Evolutionary conservation across 106 monocot genomes (phyloP), one percentile per base, ranked within the genome.

Genomic region (Gastrodia elata): DNA sequence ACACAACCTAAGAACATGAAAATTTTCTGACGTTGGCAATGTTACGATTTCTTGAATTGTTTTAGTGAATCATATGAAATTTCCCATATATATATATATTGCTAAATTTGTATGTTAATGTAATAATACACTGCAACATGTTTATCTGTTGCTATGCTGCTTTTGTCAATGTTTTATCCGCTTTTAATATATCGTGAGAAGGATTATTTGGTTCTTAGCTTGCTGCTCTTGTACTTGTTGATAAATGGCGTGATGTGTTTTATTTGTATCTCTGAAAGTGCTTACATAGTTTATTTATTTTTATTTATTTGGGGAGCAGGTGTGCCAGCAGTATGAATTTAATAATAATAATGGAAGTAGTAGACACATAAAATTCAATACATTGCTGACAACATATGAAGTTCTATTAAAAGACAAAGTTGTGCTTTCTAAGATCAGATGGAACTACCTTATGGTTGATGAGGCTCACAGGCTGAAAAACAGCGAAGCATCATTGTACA

Each of bases 381-480:
- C 91, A 52, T 74, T 98, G 67, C 75, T 98, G 71, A 93, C 93
- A n/a, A 98, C 97, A 78, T 98, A 98, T 83, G 97, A 98, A 87
- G 93, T 98, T 57, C 83, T 98, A 71, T 74, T 98, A 71, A 98
- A 98, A 75, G 97, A 98, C 72, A 98, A 88, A 87, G 79, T 75
- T 71, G 78, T 80, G 59, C 76, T 98, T 39, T 93, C 97, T 43
- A 93, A 98, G 80, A 85, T 93, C 56, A 90, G 78, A 70, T 98
- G 97, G 97, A 98, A 79, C 76, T 98, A 98, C 79, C 80, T 98
- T 71, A 98, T 98, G 97, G 97, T 98, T 79, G 97, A 98, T 84
- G 97, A 98, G 72, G 97, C 97, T 32, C 97, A 98, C 57, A 88
- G 97, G 40, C 72, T 98, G 33, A 98, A 98, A 77, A 98, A 98